phyloP scores from a whole-genome alignment of 108 stramenopile genomes.

The Asterionellopsis glacialis region DNA sequence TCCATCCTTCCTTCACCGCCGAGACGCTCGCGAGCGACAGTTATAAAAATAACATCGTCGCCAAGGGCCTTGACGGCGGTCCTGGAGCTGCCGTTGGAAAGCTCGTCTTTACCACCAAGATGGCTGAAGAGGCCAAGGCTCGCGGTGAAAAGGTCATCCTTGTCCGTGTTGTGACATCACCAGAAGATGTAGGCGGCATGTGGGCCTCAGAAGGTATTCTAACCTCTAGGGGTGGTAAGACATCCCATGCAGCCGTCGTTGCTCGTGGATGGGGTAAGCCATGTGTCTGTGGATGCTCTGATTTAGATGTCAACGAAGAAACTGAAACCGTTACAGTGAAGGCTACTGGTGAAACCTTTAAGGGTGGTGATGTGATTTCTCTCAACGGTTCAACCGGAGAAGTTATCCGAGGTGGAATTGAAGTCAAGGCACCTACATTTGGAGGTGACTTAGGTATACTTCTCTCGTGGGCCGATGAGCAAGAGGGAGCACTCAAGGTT shows the following conservation, averaged over 20 bases:
- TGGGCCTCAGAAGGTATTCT: slow-evolving; percentile 77
- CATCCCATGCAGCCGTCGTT: slow-evolving; percentile 83
- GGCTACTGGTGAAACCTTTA: slow-evolving; percentile 45
- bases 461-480: slow-evolving; percentile 56
- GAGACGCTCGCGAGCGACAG: slow-evolving; percentile 26
- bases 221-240: slow-evolving; percentile 83
- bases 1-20: slow-evolving; percentile 73
- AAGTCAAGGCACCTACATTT: slow-evolving; percentile 36
- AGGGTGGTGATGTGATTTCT: slow-evolving; percentile 65
- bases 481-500: slow-evolving; percentile 52
- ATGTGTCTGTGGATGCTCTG: slow-evolving; percentile 80
- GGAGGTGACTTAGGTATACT: slow-evolving; percentile 50
- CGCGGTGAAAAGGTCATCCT: slow-evolving; percentile 66
- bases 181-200: slow-evolving; percentile 87
- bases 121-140: slow-evolving; percentile 51
- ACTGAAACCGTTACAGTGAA: slow-evolving; percentile 47
- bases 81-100: slow-evolving; percentile 87
- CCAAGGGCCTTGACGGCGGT: slow-evolving; percentile 73
- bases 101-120: slow-evolving; percentile 69
- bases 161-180: slow-evolving; percentile 71
- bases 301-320: slow-evolving; percentile 52
- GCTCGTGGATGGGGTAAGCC: slow-evolving; percentile 90
- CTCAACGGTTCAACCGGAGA: slow-evolving; percentile 83
- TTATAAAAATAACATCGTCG: slow-evolving; percentile 66
- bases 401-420: slow-evolving; percentile 44